phyloP scores from a whole-genome alignment of 2,329 filamentous ascomycete genomes.

The Colletotrichum shisoi region DNA sequence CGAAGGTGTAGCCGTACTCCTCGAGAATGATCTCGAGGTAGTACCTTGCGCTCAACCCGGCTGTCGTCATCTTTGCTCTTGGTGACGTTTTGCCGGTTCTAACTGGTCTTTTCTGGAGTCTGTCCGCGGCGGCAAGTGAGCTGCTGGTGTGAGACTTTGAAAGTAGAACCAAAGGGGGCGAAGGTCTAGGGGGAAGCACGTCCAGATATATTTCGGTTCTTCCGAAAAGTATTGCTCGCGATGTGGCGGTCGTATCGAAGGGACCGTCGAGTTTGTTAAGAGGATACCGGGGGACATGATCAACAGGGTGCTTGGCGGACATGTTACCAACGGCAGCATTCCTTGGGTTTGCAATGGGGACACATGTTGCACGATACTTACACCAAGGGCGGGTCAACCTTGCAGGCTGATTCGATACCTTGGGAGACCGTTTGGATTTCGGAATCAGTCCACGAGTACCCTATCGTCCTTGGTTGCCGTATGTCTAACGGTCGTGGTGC shows the following conservation, averaged over 20 bases:
- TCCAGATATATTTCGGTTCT: neutral
- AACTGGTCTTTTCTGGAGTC: neutral
- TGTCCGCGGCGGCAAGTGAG: neutral
- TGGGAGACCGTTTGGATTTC: too few relatives aligned
- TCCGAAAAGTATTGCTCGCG: too few relatives aligned
- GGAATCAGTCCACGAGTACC: too few relatives aligned
- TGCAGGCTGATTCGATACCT: too few relatives aligned
- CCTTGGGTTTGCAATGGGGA: neutral
- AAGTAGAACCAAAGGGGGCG: neutral
- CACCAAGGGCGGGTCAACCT: neutral
- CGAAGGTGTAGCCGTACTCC: neutral
- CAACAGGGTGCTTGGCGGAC: too few relatives aligned
- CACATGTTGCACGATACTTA: neutral
- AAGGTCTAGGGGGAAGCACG: neutral
- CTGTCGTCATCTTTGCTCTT: neutral
- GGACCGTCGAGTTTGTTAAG: neutral
- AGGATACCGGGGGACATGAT: neutral
- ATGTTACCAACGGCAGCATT: neutral
- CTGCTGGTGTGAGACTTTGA: too few relatives aligned
- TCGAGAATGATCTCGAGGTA: neutral
- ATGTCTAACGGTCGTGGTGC: too few relatives aligned
- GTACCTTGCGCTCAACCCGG: neutral
- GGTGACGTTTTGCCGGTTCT: neutral
- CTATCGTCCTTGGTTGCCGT: too few relatives aligned
- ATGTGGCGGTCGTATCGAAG: neutral